Evolutionary conservation across 2,329 filamentous ascomycete species (phyloP), one percentile per base, ranked within the genome.

Genomic region (Kalmusia sp.): DNA sequence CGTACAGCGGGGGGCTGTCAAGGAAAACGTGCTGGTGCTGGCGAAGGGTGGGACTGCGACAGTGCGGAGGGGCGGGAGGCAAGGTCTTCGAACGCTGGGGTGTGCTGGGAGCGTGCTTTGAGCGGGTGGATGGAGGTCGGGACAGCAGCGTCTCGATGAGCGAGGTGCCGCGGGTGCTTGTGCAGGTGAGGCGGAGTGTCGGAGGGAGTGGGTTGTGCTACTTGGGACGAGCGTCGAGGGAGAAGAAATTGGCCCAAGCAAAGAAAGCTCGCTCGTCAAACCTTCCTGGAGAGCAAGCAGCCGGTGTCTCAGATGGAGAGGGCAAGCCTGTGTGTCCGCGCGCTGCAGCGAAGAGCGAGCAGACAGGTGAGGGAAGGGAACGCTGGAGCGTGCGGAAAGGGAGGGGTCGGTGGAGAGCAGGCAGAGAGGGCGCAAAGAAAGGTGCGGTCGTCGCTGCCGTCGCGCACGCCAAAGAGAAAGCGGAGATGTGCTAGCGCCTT

Each of bases 21-120:
- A 92, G 82, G 88, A 92, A 93, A 93, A 92, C 89, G 87, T 90
- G 91, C 88, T 92, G 90, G 89, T 93, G 90, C 76, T 81, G 69
- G 65, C 66, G 67, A 49, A 67, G 63, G 48, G 54, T 59, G 63
- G 65, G 62, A 62, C 52, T 65, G 72, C 65, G 65, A 62, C 44
- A 51, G 57, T 43, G 48, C 47, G 46, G n/a, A 45, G 54, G 61
- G 59, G 63, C 60, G 66, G 56, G 56, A 70, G 68, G 67, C 62
- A 66, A 72, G 68, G 59, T 69, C 68, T 67, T 63, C 67, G 67
- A 62, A 70, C 64, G 64, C 64, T 60, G 65, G 61, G 61, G 58
- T 63, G 61, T 61, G 62, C 61, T 65, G 63, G 68, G 67, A 63
- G 65, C 65, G 63, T 65, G 67, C 22, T 14, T 61, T 69, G 63